Base-by-base conservation (phyloP, 805 yeast genomes). In the Hagleromyces aurorensis region DNA sequence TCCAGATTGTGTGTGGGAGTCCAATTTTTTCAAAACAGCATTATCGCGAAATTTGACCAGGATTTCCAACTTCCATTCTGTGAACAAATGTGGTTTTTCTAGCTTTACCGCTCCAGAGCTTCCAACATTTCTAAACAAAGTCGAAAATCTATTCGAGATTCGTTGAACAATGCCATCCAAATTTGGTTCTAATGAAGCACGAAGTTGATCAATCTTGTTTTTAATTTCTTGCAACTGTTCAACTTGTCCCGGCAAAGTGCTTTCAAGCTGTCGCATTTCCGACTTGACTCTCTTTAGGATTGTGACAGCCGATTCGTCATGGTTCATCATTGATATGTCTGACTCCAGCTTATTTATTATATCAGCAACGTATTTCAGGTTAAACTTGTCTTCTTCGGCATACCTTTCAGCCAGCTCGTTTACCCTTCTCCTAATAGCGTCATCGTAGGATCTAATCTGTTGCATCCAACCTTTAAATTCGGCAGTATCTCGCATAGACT, bases 1-100 rank as follows among this genome's bases (percentile, higher is more conserved):
- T 33, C 99, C 99, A 1, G 96, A 84, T 53, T 91, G 98, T 3
- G 89, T 74, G 34, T 80, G 85, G n/a, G 84, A 74, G 46, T 84
- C 87, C 27, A 91, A 64, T 12, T 72, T 70, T 39, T 76, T 75
- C 36, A 81, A 54, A n/a, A 68, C 75, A 10, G 86, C 75, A 27
- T 67, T 72, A 41, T 80, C 85, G 48, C 98, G 69, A 54, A 91
- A 91, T 38, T 84, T 76, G 6, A 91, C 97, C 53, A 75, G 52
- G 24, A 93, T 83, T 36, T 82, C 81, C 29, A 91, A 59, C 44
- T 74, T 72, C 98, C 98, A 91, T 28, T 84, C 77, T 12, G 68
- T 61, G 48, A 61, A 84, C n/a, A 39, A 28, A 16, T 33, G 32
- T 2, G 67, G 71, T 19, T 67, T 66, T 8, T 69, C 65, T 23